Evolutionary conservation across 169 alveolate species (phyloP).

Genomic region (Plasmodium ovale): DNA sequence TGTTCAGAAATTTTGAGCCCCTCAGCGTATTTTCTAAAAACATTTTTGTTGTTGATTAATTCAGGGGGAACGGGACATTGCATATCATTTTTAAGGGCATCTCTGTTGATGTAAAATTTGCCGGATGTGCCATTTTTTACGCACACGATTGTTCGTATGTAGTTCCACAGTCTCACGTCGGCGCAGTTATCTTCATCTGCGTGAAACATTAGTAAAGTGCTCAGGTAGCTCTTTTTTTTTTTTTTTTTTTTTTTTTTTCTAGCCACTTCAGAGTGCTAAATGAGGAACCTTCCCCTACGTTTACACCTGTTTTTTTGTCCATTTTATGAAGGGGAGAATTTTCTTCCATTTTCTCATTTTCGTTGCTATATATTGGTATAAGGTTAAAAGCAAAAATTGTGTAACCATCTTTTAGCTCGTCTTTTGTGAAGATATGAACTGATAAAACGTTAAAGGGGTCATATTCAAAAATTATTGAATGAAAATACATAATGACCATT

Average conservation of each 20-base stretch:
- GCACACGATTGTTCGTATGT: conserved; percentile 29
- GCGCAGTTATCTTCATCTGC: conserved; percentile 39
- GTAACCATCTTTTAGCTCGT: conserved; percentile 37
- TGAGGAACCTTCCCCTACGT: neutral
- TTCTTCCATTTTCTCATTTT: neutral
- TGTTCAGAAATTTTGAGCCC: conserved; percentile 61
- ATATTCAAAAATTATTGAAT: conserved; percentile 14
- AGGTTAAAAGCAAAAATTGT: conserved; percentile 55
- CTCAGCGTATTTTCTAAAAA: conserved; percentile 45
- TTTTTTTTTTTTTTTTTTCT: neutral
- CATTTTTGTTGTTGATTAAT: conserved; percentile 51
- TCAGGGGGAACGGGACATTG: conserved; percentile 44
- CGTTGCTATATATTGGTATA: neutral
- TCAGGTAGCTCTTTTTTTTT: conserved; percentile 8
- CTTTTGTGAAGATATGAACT: conserved; percentile 36
- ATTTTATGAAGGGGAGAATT: neutral
- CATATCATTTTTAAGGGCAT: neutral
- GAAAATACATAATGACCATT: conserved; percentile 33
- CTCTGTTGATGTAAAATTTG: conserved; percentile 24
- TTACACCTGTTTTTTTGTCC: no score
- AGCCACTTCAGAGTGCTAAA: neutral
- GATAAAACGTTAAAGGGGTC: conserved; percentile 35
- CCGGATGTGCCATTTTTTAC: conserved; percentile 25
- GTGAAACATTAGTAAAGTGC: conserved; percentile 25
- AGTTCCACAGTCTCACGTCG: conserved; percentile 48